These are phyloP conservation scores for Breynia disticha DNA, from an alignment of 441 rosid species.

Conservation along the genomic window DNA sequence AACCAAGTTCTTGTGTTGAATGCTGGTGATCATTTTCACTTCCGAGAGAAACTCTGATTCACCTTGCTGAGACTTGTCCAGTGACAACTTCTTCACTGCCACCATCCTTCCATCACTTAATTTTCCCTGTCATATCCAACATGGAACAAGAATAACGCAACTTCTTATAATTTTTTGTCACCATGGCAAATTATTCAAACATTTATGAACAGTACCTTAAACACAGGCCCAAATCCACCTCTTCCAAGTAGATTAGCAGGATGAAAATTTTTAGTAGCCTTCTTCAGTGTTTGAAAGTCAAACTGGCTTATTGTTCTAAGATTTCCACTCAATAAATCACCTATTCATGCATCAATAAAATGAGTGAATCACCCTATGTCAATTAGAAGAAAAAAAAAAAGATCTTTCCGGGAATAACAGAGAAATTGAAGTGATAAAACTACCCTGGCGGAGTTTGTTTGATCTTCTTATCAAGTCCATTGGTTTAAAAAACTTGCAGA, in stretches of 20 bases:
- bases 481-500: slow-evolving; percentile 28
- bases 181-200: background rate
- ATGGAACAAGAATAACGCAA: no score
- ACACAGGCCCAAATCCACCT: slow-evolving; percentile 27
- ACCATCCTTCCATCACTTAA: slow-evolving; percentile 39
- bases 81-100: slow-evolving; percentile 56
- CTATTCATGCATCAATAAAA: background rate
- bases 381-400: background rate
- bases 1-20: slow-evolving; percentile 48
- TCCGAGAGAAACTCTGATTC: slow-evolving; percentile 64
- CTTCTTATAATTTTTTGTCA: no score
- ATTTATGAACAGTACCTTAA: slow-evolving; percentile 11
- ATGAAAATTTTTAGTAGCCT: slow-evolving; percentile 21
- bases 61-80: slow-evolving; percentile 63
- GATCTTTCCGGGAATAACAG: no score
- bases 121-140: slow-evolving; percentile 30
- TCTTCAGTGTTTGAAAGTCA: slow-evolving; percentile 20
- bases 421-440: background rate
- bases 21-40: slow-evolving; percentile 58
- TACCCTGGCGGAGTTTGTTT: slow-evolving; percentile 18
- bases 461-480: slow-evolving; percentile 13
- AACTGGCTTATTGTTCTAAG: slow-evolving; percentile 27
- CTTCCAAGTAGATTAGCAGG: slow-evolving; percentile 21
- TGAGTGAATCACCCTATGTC: background rate
- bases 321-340: slow-evolving; percentile 35